A percentile compares a stretch with the other conserved stretches of the same genome.
phyloP scores from a whole-genome alignment of 495 filamentous ascomycete species.

The Trichoderma orchidacearum region DNA sequence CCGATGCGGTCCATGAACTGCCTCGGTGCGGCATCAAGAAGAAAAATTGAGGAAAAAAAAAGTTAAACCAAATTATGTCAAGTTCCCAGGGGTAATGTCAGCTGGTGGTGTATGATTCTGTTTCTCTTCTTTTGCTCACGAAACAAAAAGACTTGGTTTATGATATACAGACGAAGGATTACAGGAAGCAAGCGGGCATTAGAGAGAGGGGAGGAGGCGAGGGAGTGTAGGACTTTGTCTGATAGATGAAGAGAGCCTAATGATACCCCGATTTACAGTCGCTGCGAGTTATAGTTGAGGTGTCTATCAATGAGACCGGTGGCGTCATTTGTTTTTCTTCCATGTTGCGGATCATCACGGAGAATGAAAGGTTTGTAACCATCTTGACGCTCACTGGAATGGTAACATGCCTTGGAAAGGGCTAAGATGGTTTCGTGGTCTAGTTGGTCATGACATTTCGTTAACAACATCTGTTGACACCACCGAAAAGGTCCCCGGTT shows the following conservation, averaged over 20 bases:
- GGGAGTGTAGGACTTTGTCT: background rate
- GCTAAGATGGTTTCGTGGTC: background rate
- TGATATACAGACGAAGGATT: background rate
- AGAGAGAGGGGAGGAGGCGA: too few relatives aligned
- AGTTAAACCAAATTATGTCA: background rate
- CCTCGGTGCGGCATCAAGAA: background rate
- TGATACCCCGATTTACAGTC: background rate
- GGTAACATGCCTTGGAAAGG: too few relatives aligned
- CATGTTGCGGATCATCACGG: background rate
- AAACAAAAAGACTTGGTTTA: background rate
- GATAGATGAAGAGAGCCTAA: background rate
- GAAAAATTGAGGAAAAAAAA: background rate
- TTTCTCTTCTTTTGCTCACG: background rate
- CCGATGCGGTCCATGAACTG: background rate
- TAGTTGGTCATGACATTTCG: slow-evolving; percentile 1
- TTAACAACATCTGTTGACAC: slow-evolving; percentile 1
- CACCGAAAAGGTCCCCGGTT: slow-evolving; percentile 1
- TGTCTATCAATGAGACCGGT: background rate
- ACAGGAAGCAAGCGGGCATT: background rate
- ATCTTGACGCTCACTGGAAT: too few relatives aligned
- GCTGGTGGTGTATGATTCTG: background rate
- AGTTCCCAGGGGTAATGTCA: background rate
- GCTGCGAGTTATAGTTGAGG: background rate
- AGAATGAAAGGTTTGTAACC: background rate
- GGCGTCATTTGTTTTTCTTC: background rate